Evolutionary conservation across 495 filamentous ascomycete species (phyloP).

Genomic region (Xylaria longipes): DNA sequence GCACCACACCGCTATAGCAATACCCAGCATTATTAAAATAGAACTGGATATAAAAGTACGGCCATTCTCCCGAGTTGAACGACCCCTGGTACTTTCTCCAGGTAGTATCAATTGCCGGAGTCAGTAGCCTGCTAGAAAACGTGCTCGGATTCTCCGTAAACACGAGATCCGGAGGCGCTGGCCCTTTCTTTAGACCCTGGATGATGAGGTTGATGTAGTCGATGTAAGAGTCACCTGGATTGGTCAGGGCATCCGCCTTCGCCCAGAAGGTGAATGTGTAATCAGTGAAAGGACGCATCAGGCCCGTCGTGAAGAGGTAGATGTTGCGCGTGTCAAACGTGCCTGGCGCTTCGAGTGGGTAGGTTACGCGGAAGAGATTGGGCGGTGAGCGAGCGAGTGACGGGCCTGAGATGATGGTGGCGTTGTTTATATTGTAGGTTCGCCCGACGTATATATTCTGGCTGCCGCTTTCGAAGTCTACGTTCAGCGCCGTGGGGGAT

Average conservation of each 20-base stretch:
- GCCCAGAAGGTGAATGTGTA: slow-evolving; percentile 22
- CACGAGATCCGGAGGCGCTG: slow-evolving; percentile 4
- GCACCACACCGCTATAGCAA: slow-evolving; percentile 7
- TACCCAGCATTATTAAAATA: slow-evolving; percentile 17
- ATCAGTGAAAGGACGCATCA: slow-evolving; percentile 13
- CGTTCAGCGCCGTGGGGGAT: slow-evolving; percentile 10
- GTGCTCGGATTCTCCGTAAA: slow-evolving; percentile 18
- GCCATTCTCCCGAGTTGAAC: slow-evolving; percentile 20
- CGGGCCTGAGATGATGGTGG: neutral
- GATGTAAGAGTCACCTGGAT: slow-evolving; percentile 11
- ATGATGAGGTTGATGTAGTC: slow-evolving; percentile 20
- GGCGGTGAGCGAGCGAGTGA: slow-evolving; percentile 11
- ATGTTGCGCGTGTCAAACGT: slow-evolving; percentile 4
- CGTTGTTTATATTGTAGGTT: slow-evolving; percentile 12
- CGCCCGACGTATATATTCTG: slow-evolving; percentile 10
- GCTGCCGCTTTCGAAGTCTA: slow-evolving; percentile 4
- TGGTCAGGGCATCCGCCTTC: neutral
- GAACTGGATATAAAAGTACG: slow-evolving; percentile 18
- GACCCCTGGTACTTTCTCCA: slow-evolving; percentile 19
- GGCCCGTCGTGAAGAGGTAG: slow-evolving; percentile 7
- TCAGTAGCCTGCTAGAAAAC: slow-evolving; percentile 7
- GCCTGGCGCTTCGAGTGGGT: slow-evolving; percentile 2
- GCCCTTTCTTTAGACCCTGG: slow-evolving; percentile 15
- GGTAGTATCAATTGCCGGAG: slow-evolving; percentile 11
- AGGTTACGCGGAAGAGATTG: slow-evolving; percentile 17